Base-by-base conservation (phyloP, 176 grass and related monocot genomes). In the Dactylis glomerata region DNA sequence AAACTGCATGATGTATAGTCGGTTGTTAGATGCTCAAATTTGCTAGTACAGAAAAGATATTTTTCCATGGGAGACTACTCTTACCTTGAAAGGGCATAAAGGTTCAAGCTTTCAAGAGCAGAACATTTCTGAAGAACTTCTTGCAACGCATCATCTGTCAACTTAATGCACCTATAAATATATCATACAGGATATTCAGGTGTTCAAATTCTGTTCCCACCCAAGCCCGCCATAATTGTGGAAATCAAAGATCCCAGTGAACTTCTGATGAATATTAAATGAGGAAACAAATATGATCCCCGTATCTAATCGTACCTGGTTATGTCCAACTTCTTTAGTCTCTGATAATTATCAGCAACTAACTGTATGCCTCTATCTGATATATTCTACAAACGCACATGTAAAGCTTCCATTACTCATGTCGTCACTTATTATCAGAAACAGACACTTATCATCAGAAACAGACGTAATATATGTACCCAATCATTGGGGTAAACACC, bases 21-120 rank as follows among this genome's bases (percentile, higher is more conserved):
- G 70, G 62, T 57, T 58, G 72, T 83, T 76, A 89, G 87, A 78
- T 49, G 40, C 50, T 76, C 9, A 36, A 68, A 37, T 38, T 51
- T 19, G 32, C 23, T 61, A 58, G 22, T 84, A 77, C 6, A 42
- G 47, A 62, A 2, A 86, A 64, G 32, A 37, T 55, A 44, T 52
- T 81, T 86, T 73, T 22, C 38, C 93, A 92, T 14, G 91, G 93
- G 76, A 95, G 76, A 64, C 6, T 32, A 32, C 5, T 32, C 61
- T 64, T 64, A 93, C 96, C 91, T 95, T 17, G 96, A 95, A 82
- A 95, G 87, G 36, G 96, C 96, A 87, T 95, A 98, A 65, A 98
- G 85, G 64, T 98, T 98, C 83, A 98, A 90, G 67, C 82, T 90
- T 92, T 90, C 89, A 92, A 98, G 96, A 44, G 52, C 82, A 86